These are phyloP conservation scores for Zizania palustris DNA, from an alignment of 202 grass and related monocot species.

Conservation along the genomic window DNA sequence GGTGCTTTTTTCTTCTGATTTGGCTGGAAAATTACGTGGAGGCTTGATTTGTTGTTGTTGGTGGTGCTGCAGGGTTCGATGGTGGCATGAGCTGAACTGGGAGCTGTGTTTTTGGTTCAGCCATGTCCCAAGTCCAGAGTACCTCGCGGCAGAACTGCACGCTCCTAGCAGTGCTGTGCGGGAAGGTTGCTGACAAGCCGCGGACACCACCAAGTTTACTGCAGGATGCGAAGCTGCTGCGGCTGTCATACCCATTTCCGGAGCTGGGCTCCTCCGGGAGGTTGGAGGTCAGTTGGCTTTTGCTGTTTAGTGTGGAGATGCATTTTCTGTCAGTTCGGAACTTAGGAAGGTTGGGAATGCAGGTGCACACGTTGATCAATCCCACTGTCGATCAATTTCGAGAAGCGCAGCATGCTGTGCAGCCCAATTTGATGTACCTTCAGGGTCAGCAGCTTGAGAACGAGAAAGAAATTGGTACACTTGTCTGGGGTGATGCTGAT, in stretches of 20 bases:
- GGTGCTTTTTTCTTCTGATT: neutral
- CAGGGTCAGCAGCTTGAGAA: constrained; percentile 63
- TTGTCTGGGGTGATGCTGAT: constrained; percentile 59
- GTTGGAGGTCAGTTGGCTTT: constrained; percentile 44
- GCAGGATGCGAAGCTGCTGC: constrained; percentile 29
- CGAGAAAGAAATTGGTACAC: constrained; percentile 60
- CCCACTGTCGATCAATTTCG: constrained; percentile 58
- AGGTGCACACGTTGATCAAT: constrained; percentile 72
- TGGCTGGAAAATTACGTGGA: neutral
- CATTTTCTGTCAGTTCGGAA: constrained; percentile 1
- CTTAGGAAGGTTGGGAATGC: constrained; percentile 22
- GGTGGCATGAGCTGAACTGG: constrained; percentile 2
- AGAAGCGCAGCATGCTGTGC: constrained; percentile 48
- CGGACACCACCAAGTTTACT: neutral
- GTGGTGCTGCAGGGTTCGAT: constrained; percentile 24
- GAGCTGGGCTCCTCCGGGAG: constrained; percentile 55
- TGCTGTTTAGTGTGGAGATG: neutral
- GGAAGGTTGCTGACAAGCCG: constrained; percentile 43
- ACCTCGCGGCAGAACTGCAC: constrained; percentile 27
- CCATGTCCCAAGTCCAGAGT: constrained; percentile 54
- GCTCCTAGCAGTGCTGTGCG: constrained; percentile 57
- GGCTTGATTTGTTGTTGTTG: neutral
- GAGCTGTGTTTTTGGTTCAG: neutral
- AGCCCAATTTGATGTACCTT: constrained; percentile 61
- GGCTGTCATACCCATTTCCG: constrained; percentile 51